Conservation (phyloP, 2,329 filamentous ascomycete species). For the Malbranchea cinnamomea region DNA sequence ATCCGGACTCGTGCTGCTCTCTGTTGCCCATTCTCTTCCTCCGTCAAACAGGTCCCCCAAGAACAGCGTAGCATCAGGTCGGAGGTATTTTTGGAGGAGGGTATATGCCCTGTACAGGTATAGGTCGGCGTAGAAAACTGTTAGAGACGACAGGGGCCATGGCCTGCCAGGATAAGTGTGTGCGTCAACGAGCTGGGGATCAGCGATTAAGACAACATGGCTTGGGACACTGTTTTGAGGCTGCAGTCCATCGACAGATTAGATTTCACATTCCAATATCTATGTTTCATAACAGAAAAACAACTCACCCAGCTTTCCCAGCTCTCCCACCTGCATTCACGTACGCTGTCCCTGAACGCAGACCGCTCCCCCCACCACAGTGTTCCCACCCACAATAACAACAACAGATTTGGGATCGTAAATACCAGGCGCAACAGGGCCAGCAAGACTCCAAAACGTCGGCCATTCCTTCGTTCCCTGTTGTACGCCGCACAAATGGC, state of each 20-base stretch:
- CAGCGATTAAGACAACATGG: conserved; percentile 68
- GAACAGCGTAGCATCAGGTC: conserved; percentile 82
- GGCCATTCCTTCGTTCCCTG: conserved; percentile 10
- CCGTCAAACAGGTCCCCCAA: conserved; percentile 92
- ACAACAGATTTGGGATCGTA: conserved; percentile 48
- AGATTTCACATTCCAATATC: conserved; percentile 5
- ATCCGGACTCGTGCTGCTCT: conserved; percentile 43
- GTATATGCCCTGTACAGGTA: conserved; percentile 74
- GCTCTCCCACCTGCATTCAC: conserved; percentile 61
- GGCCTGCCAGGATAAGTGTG: conserved; percentile 84
- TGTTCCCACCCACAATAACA: conserved; percentile 58
- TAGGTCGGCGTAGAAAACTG: conserved; percentile 66
- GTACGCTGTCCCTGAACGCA: conserved; percentile 56
- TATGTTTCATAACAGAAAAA: conserved; percentile 1
- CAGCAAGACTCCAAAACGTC: conserved; percentile 9
- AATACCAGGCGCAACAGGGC: conserved; percentile 12
- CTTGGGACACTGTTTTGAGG: conserved; percentile 66
- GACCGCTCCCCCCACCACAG: conserved; percentile 76
- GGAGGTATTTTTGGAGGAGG: conserved; percentile 58
- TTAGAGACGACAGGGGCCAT: conserved; percentile 53
- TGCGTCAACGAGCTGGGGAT: conserved; percentile 83
- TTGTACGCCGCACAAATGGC: conserved; percentile 5
- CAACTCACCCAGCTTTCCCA: conserved; percentile 82
- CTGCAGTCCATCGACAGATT: conserved; percentile 34
- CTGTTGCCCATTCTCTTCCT: conserved; percentile 83